phyloP scores from a whole-genome alignment of 352 stramenopile species.

The Peronospora farinosa region DNA sequence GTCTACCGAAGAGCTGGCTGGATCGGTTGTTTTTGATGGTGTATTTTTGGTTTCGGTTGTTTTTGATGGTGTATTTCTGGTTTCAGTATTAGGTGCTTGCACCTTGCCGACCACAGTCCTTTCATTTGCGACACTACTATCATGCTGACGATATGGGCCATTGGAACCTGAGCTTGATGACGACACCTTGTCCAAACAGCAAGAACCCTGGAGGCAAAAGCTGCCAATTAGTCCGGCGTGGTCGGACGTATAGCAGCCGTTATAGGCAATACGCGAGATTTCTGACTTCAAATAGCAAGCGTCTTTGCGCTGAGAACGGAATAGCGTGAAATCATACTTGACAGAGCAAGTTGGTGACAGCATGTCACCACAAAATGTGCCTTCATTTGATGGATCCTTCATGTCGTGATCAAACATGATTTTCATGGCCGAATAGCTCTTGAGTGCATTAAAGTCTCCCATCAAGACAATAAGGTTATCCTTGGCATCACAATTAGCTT shows the following conservation, averaged over 20 bases:
- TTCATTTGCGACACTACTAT: slow-evolving; percentile 17
- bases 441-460: slow-evolving; percentile 69
- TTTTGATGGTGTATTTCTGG: slow-evolving; percentile 7
- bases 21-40: neutral
- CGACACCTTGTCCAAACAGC: slow-evolving; percentile 40
- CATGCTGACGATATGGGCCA: slow-evolving; percentile 1
- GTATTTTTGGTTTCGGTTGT: no score
- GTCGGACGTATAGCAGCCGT: slow-evolving; percentile 70
- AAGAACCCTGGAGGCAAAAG: slow-evolving; percentile 56
- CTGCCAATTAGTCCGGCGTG: slow-evolving; percentile 51
- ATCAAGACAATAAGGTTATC: slow-evolving; percentile 63
- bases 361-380: slow-evolving; percentile 70
- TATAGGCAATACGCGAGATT: slow-evolving; percentile 54
- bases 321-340: slow-evolving; percentile 70
- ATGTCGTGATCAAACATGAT: slow-evolving; percentile 45
- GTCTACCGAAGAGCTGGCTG: slow-evolving; percentile 5
- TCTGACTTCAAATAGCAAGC: slow-evolving; percentile 50
- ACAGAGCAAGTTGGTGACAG: slow-evolving; percentile 44
- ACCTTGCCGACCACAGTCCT: slow-evolving; percentile 29
- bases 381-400: slow-evolving; percentile 42
- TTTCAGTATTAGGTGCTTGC: slow-evolving; percentile 12
- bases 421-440: slow-evolving; percentile 58
- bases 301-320: slow-evolving; percentile 32
- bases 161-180: slow-evolving; percentile 18
- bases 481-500: slow-evolving; percentile 38